Percentiles rank a stretch among this genome's conserved stretches.
Evolutionary conservation across 768 basidiomycete species (phyloP).

Genomic region (Kwoniella shandongensis): DNA sequence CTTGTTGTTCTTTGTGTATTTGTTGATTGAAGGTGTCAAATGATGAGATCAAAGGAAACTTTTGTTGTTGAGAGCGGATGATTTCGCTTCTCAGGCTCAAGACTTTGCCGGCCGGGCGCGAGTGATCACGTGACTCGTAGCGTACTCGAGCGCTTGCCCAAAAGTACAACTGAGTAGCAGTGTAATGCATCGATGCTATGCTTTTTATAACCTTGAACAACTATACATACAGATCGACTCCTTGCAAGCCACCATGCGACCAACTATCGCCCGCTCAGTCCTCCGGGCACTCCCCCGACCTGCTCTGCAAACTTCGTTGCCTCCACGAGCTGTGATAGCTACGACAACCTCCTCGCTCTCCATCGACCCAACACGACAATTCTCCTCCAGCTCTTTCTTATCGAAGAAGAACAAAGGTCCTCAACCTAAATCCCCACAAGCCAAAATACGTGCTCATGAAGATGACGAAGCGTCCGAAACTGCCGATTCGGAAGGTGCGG

Average conservation of each 20-base stretch:
- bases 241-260: slow-evolving; percentile 2
- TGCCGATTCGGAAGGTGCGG: slow-evolving; percentile 15
- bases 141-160: background rate
- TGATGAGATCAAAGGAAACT: background rate
- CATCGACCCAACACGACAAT: slow-evolving; percentile 12
- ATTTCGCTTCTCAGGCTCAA: slow-evolving; percentile 1
- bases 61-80: slow-evolving; percentile 1
- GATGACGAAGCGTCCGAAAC: slow-evolving; percentile 23
- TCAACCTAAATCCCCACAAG: slow-evolving; percentile 21
- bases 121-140: background rate
- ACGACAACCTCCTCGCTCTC: background rate
- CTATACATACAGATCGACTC: no score
- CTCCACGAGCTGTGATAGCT: background rate
- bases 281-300: slow-evolving; percentile 2
- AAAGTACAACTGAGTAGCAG: background rate
- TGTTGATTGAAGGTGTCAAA: background rate
- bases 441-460: slow-evolving; percentile 19
- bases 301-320: background rate
- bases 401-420: slow-evolving; percentile 34
- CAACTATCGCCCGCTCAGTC: background rate
- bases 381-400: slow-evolving; percentile 13
- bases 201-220: no score
- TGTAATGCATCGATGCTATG: background rate
- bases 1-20: background rate
- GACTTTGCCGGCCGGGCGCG: background rate